Conservation (phyloP, 2,329 filamentous ascomycete species). For the Madurella mycetomatis region DNA sequence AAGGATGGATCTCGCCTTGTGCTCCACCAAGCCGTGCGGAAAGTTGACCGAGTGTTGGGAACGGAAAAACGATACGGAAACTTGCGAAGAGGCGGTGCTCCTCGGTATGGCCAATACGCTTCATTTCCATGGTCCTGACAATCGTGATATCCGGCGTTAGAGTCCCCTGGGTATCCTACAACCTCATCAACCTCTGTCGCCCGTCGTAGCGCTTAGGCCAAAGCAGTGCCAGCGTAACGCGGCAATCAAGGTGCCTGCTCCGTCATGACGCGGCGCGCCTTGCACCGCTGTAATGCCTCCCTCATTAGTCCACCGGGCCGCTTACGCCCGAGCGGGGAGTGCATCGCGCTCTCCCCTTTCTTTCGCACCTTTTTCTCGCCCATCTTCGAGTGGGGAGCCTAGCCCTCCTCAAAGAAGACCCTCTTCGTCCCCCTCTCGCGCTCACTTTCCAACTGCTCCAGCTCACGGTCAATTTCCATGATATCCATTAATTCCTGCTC, state of each 20-base stretch:
- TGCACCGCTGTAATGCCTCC: not conserved
- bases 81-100: not conserved
- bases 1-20: constrained; percentile 72
- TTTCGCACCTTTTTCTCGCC: not conserved
- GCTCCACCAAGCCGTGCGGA: constrained; percentile 72
- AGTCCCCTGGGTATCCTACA: constrained; percentile 39
- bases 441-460: constrained; percentile 51
- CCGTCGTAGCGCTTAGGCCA: not conserved
- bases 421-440: constrained; percentile 46
- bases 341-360: not conserved
- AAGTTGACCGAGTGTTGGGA: constrained; percentile 5
- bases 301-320: not conserved
- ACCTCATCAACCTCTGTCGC: constrained; percentile 11
- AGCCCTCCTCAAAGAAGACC: constrained; percentile 48
- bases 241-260: not conserved
- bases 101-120: constrained; percentile 6
- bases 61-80: constrained; percentile 10
- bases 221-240: not conserved
- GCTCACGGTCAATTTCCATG: constrained; percentile 59
- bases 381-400: constrained; percentile 7
- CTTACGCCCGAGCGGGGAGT: not conserved
- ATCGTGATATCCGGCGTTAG: constrained; percentile 18
- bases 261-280: constrained; percentile 1
- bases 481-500: constrained; percentile 61
- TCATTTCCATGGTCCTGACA: constrained; percentile 10